Evolutionary conservation across 2,329 filamentous ascomycete species (phyloP), one percentile per base, ranked within the genome.

Genomic region (Talaromyces sp.): DNA sequence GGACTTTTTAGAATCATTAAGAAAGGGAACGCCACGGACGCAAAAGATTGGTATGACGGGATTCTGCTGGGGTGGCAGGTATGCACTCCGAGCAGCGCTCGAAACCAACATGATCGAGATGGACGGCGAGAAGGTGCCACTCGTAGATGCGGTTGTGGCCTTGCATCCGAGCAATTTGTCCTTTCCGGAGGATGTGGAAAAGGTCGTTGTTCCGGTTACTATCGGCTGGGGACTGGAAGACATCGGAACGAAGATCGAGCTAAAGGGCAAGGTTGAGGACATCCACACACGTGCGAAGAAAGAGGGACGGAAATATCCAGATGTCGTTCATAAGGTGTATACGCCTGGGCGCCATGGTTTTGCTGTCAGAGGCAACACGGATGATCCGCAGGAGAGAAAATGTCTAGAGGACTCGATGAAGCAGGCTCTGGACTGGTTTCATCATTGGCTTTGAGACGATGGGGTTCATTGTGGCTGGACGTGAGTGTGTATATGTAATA

Each of bases 31-130:
- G 10, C 71, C 70, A 15, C 59, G 19, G 13, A 63, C 36, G 25
- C 63, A 65, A 52, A 78, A 77, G 66, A 73, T 73, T 58, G 70
- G 72, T 11, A 73, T 75, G 64, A 69, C 71, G 61, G 66, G 76
- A 59, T 65, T 75, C 59, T 78, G 75, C 65, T 77, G 74, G 74
- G 75, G 74, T 22, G 75, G 75, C 15, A 67, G 63, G 55, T 75
- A 74, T 63, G 70, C 71, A 3, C 66, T 74, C 53, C 71, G 70
- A 47, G 73, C 71, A 39, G 68, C 63, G 17, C 59, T 66, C 36
- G 56, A 71, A 64, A 65, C 60, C 28, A 73, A 75, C 59, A 71
- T 70, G 70, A 72, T 78, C 52, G 68, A 74, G 27, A 58, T 73
- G 27, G 71, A 73, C n/a, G 73, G 70, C 1, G 56, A 59, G 28